These are phyloP conservation scores for Durio zibethinus DNA, from an alignment of 345 rosid genomes.

Conservation along the genomic window DNA sequence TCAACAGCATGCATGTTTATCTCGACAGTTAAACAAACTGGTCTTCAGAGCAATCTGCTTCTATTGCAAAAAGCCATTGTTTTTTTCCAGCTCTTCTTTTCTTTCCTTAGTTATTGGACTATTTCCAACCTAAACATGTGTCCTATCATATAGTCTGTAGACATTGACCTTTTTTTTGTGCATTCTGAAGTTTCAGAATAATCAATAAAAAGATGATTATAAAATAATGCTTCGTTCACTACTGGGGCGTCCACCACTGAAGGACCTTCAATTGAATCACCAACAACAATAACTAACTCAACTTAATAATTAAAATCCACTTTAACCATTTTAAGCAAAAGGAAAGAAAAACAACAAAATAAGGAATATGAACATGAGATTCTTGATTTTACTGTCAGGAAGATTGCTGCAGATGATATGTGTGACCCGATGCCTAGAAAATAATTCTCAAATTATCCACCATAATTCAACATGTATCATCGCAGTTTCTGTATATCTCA, in stretches of 20 bases:
- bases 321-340: neutral
- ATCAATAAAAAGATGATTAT: too few species aligned
- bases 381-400: slow-evolving; percentile 79
- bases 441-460: slow-evolving; percentile 81
- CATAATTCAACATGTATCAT: slow-evolving; percentile 65
- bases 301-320: neutral
- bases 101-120: neutral
- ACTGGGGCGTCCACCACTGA: slow-evolving; percentile 91
- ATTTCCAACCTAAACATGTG: neutral
- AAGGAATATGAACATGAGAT: slow-evolving; percentile 54
- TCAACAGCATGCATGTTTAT: neutral
- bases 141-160: neutral
- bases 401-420: slow-evolving; percentile 94
- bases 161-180: neutral
- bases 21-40: neutral
- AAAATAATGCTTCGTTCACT: too few species aligned
- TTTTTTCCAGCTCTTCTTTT: neutral
- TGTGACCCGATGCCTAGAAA: slow-evolving; percentile 72
- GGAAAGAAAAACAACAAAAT: neutral
- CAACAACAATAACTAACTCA: slow-evolving; percentile 5
- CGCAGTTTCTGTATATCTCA: slow-evolving; percentile 58
- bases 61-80: neutral
- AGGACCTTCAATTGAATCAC: slow-evolving; percentile 67
- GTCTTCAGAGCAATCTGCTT: neutral
- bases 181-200: neutral